Base-by-base conservation (phyloP, 352 stramenopile genomes). In the Phytophthora multivora region DNA sequence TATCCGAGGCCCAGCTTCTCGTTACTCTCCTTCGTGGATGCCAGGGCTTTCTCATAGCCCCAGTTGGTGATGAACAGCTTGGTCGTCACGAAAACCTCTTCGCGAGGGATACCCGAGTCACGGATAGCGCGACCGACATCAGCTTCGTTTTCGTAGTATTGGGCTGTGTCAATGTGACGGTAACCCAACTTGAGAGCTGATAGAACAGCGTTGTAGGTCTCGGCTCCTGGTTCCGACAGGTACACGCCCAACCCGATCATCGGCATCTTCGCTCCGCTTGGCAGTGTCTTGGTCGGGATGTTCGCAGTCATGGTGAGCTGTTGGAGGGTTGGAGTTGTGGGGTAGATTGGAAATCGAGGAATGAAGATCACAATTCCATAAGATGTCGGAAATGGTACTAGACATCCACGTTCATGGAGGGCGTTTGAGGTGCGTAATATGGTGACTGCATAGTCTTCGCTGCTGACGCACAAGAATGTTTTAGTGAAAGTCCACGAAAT, bases 141-240 rank as follows among this genome's bases (percentile, higher is more conserved):
- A 10, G 42, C 69, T 41, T 97, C 89, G 60, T 98, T 98, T 36
- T 86, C 36, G 64, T 97, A 98, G 12, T 86, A 63, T 38, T 95
- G 73, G 7, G 90, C 91, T 5, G 84, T 92, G 66, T 98, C 91
- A 62, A 98, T 95, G 62, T 96, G 87, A n/a, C 91, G 75, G 58
- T 96, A 96, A 31, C 91, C 90, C 6, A 90, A 58, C 25, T 85
- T 60, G 10, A 97, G 65, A 12, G 79, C 82, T 0, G 51, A 66
- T 9, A 59, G 40, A 15, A 91, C 82, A 5, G 77, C 79, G 53
- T 86, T 59, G 66, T 90, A 87, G 19, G 77, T 85, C 54, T 85
- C 70, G 1, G 42, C 53, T 19, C 79, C 79, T 7, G 72, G 76
- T 10, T 73, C 59, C 31, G 67, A 86, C 48, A 75, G 72, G 59